A percentile compares a stretch with the other conserved stretches of the same genome.
Conservation (phyloP, 2,329 filamentous ascomycete species). For the Alternaria burnsii region DNA sequence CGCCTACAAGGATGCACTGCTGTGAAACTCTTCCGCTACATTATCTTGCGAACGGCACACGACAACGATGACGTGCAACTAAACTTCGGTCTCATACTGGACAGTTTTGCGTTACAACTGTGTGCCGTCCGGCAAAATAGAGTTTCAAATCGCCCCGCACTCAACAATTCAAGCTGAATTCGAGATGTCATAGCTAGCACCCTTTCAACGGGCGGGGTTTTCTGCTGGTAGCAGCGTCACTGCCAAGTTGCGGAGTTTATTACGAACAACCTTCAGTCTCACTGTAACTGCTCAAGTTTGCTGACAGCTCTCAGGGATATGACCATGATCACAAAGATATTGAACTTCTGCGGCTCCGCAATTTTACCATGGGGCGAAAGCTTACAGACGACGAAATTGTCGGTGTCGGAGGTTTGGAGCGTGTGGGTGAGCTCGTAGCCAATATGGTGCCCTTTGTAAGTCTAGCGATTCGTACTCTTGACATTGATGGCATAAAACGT, state of each 20-base stretch:
- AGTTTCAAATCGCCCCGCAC: conserved; percentile 14
- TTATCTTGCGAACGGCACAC: not conserved
- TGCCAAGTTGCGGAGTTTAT: conserved; percentile 1
- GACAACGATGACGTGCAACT: not conserved
- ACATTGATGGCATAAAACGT: not conserved
- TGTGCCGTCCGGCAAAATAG: conserved; percentile 12
- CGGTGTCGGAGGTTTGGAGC: conserved; percentile 68
- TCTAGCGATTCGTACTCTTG: conserved; percentile 30
- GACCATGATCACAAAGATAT: conserved; percentile 79
- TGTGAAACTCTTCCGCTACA: not conserved
- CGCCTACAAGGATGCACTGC: conserved; percentile 3
- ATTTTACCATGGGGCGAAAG: conserved; percentile 75
- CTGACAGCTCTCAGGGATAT: conserved; percentile 69
- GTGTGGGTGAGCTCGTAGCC: conserved; percentile 70
- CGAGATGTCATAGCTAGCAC: not conserved
- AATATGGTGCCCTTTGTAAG: conserved; percentile 83
- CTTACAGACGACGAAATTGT: conserved; percentile 71
- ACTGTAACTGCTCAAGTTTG: conserved; percentile 12
- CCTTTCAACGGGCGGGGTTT: conserved; percentile 3
- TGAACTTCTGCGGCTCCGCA: conserved; percentile 79
- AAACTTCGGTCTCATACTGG: conserved; percentile 6
- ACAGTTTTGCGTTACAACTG: conserved; percentile 14
- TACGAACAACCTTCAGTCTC: not conserved
- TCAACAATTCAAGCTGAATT: conserved; percentile 11
- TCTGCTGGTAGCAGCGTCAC: not conserved